Percentiles rank a stretch among this genome's conserved stretches.
phyloP scores from a whole-genome alignment of 257 asterid species.

The Prunella vulgaris region DNA sequence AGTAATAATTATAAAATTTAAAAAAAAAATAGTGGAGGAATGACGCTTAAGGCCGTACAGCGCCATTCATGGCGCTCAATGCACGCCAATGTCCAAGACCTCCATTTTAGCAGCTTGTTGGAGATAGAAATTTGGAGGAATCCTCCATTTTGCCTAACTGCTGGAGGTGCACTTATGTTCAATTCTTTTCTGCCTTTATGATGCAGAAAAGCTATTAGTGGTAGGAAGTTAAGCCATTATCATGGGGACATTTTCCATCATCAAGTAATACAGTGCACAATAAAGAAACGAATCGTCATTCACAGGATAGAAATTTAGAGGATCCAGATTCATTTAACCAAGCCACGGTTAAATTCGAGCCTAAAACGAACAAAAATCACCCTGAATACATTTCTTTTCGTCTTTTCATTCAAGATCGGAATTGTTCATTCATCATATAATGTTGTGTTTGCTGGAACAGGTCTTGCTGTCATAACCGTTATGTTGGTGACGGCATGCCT shows the following conservation, averaged over 20 bases:
- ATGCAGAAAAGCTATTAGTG: background rate
- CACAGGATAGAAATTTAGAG: background rate
- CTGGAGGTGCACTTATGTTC: too few species aligned
- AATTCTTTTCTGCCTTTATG: background rate
- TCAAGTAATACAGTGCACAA: background rate
- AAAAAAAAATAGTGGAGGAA: too few species aligned
- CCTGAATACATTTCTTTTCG: background rate
- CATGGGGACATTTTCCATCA: background rate
- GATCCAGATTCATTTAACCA: background rate
- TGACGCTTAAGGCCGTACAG: too few species aligned
- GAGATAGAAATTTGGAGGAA: too few species aligned
- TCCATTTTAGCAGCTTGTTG: too few species aligned
- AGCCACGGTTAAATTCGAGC: background rate
- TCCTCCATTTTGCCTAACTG: too few species aligned
- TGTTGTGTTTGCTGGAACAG: conserved; percentile 35
- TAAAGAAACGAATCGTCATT: background rate
- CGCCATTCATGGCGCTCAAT: too few species aligned
- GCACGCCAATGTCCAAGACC: too few species aligned
- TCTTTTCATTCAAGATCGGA: background rate
- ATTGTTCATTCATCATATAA: background rate
- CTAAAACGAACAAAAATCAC: background rate
- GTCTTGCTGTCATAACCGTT: conserved; percentile 87
- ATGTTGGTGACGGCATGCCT: conserved; percentile 92
- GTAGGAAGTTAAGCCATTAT: background rate
- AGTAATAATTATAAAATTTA: too few species aligned